Percentiles rank a stretch among this genome's conserved stretches.
Evolutionary conservation across 768 basidiomycete species (phyloP).

Genomic region (Tricholoma bakamatsutake): DNA sequence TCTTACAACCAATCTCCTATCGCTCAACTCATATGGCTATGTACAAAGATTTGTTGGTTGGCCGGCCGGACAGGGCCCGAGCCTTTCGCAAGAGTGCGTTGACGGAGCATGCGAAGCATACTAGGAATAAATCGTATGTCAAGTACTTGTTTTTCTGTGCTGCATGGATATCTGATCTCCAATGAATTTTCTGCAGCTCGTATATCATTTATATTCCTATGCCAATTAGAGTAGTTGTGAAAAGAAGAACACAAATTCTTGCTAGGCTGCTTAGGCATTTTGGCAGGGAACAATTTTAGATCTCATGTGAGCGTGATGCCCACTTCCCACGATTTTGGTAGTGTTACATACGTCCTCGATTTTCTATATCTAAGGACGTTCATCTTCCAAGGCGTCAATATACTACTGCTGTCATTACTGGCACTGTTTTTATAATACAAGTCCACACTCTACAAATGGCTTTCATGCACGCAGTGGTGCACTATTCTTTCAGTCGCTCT

Average conservation of each 20-base stretch:
- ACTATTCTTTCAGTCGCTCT: conserved; percentile 25
- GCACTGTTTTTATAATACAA: conserved; percentile 40
- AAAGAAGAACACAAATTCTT: conserved; percentile 33
- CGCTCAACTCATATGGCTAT: conserved; percentile 33
- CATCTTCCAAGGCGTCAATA: conserved; percentile 17
- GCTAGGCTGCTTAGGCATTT: no score
- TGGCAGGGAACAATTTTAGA: conserved; percentile 28
- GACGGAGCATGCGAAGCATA: conserved; percentile 46
- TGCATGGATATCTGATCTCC: neutral
- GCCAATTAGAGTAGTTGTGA: conserved; percentile 33
- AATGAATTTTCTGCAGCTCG: conserved; percentile 20
- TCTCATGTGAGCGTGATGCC: conserved; percentile 19
- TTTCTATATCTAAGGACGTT: no score
- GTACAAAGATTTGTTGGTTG: conserved; percentile 41
- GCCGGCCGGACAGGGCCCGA: conserved; percentile 29
- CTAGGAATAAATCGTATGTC: neutral
- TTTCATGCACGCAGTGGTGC: conserved; percentile 56
- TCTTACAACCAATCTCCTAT: conserved; percentile 30
- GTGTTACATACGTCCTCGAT: no score
- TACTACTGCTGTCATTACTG: conserved; percentile 18
- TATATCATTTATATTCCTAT: conserved; percentile 31
- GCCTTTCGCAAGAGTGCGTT: conserved; percentile 40
- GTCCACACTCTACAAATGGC: conserved; percentile 35
- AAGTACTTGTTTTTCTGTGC: neutral
- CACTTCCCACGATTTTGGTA: conserved; percentile 15